Conservation (phyloP, 2,329 filamentous ascomycete genomes). For the Xylariaceae sp. region DNA sequence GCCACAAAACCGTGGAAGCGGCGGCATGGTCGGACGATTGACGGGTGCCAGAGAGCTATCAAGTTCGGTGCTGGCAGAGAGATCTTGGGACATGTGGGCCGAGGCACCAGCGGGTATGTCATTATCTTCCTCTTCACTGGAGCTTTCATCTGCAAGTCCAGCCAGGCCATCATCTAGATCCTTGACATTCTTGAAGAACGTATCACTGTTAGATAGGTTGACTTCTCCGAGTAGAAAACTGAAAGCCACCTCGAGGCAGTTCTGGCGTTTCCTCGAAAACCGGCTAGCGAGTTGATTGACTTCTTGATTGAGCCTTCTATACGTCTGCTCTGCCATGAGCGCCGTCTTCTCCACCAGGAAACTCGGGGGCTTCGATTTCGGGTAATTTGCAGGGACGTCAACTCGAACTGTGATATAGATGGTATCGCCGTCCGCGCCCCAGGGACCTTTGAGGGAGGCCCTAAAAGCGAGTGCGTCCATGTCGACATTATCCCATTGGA, state of each 20-base stretch:
- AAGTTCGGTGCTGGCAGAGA: constrained; percentile 45
- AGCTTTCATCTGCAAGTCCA: constrained; percentile 64
- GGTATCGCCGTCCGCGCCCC: constrained; percentile 47
- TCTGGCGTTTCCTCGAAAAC: constrained; percentile 50
- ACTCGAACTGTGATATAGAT: constrained; percentile 58
- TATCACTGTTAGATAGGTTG: constrained; percentile 52
- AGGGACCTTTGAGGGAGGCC: constrained; percentile 58
- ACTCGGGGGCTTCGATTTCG: constrained; percentile 47
- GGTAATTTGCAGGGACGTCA: constrained; percentile 52
- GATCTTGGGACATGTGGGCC: constrained; percentile 55
- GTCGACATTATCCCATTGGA: constrained; percentile 57
- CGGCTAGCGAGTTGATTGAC: constrained; percentile 48
- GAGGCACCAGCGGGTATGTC: constrained; percentile 45
- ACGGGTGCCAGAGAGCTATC: constrained; percentile 45
- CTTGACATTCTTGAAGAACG: constrained; percentile 56
- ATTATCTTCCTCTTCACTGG: constrained; percentile 71
- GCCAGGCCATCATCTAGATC: constrained; percentile 53
- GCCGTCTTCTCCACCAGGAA: constrained; percentile 56
- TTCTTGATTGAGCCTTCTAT: constrained; percentile 46
- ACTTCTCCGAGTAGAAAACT: constrained; percentile 58
- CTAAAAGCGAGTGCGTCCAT: constrained; percentile 52
- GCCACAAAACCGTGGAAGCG: constrained; percentile 51
- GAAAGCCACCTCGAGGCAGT: constrained; percentile 55
- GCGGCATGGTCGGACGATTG: constrained; percentile 46
- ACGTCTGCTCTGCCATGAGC: constrained; percentile 50